Conservation (phyloP, 306 rosid genomes). For the Trifolium repens region DNA sequence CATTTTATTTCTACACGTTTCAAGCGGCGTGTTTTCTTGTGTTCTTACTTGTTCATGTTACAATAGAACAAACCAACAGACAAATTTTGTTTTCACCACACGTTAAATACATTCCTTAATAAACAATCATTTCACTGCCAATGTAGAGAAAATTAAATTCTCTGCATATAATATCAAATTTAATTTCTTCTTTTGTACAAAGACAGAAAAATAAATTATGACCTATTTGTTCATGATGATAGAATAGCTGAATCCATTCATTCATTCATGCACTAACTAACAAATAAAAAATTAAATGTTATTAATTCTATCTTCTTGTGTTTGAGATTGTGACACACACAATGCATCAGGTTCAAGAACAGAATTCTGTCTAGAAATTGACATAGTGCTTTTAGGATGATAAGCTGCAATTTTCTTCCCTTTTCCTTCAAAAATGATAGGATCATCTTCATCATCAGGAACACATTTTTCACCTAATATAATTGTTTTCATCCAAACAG, state of each 20-base stretch:
- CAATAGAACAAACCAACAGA: background rate
- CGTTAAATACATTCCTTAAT: background rate
- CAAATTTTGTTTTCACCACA: background rate
- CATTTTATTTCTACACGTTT: background rate
- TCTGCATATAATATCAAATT: background rate
- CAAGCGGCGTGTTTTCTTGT: background rate
- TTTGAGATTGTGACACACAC: constrained; percentile 4
- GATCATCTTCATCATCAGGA: constrained; percentile 55
- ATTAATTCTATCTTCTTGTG: constrained; percentile 4
- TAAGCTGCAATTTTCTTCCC: constrained; percentile 74
- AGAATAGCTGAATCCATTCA: constrained; percentile 17
- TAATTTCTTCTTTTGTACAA: background rate
- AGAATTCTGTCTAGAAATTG: constrained; percentile 55
- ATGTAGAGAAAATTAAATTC: background rate
- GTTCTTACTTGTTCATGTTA: background rate
- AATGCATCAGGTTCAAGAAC: constrained; percentile 47
- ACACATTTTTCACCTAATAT: constrained; percentile 82
- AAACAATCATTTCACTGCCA: background rate
- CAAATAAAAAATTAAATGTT: background rate
- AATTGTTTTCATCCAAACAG: constrained; percentile 85
- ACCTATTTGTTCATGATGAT: background rate
- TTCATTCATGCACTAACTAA: constrained; percentile 7
- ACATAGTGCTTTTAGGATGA: constrained; percentile 54
- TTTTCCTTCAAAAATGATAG: constrained; percentile 57
- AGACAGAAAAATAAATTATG: background rate